Evolutionary conservation across 257 asterid species (phyloP).

Genomic region (Ballota nigra): DNA sequence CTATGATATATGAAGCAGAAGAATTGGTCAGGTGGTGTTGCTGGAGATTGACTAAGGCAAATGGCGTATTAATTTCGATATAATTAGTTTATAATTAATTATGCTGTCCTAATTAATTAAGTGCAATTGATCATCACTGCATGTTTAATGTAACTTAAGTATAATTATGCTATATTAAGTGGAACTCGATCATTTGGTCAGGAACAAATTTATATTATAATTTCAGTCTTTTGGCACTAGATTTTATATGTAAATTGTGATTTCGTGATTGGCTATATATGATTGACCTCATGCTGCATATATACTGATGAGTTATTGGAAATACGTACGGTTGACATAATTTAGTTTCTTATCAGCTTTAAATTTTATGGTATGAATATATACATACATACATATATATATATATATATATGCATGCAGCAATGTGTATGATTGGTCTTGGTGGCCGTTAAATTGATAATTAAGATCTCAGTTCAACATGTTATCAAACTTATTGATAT

Average conservation of each 20-base stretch:
- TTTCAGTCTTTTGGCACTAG: not conserved
- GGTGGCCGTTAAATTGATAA: too few species aligned
- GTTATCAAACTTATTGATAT: too few species aligned
- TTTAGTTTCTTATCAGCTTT: too few species aligned
- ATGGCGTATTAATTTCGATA: not conserved
- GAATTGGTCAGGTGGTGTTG: not conserved
- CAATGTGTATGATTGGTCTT: too few species aligned
- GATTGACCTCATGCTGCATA: too few species aligned
- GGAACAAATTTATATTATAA: not conserved
- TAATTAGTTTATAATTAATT: constrained; percentile 2
- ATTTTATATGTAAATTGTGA: not conserved
- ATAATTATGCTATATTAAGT: not conserved
- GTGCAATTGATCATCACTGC: not conserved
- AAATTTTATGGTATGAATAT: too few species aligned
- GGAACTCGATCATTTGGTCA: not conserved
- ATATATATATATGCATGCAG: too few species aligned
- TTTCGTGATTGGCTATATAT: not conserved
- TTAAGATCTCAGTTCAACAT: too few species aligned
- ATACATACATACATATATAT: too few species aligned
- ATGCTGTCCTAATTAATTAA: not conserved
- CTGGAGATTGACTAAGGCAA: too few species aligned
- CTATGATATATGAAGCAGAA: constrained; percentile 4
- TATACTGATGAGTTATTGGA: too few species aligned
- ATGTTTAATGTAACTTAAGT: not conserved
- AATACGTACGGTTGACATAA: too few species aligned